phyloP scores from a whole-genome alignment of 139 green algal species.

The Tetraselmis striata region DNA sequence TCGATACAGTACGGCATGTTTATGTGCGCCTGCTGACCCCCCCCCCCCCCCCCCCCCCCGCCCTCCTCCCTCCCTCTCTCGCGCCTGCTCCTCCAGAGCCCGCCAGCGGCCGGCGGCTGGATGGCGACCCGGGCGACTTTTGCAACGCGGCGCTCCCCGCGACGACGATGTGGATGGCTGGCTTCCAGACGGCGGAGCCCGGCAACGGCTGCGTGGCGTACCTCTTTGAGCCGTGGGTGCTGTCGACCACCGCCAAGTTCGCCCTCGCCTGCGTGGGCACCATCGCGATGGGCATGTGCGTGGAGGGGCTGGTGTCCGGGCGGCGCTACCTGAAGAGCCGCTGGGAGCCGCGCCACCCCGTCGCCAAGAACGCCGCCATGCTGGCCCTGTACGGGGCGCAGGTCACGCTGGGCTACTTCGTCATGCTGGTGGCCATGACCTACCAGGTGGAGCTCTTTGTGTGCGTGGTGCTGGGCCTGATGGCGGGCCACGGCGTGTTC shows the following conservation, averaged over 20 bases:
- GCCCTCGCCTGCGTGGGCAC: slow-evolving; percentile 25
- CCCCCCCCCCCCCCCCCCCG: too few relatives aligned
- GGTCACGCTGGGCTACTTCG: slow-evolving; percentile 16
- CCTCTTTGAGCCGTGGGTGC: slow-evolving; percentile 24
- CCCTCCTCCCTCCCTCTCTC: too few relatives aligned
- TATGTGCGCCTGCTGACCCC: too few relatives aligned
- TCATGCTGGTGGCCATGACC: slow-evolving; percentile 28
- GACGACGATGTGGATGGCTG: slow-evolving; percentile 33
- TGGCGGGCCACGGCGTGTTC: neutral
- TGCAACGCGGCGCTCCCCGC: slow-evolving; percentile 23
- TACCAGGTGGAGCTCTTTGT: slow-evolving; percentile 25
- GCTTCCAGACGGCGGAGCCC: slow-evolving; percentile 11
- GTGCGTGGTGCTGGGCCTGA: slow-evolving; percentile 18
- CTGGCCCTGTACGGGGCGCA: neutral
- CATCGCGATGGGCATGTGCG: slow-evolving; percentile 17
- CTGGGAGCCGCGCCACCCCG: neutral
- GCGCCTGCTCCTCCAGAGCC: too few relatives aligned
- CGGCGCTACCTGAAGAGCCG: neutral
- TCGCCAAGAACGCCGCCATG: neutral
- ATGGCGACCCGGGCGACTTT: too few relatives aligned
- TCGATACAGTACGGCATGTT: too few relatives aligned
- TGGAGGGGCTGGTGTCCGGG: neutral
- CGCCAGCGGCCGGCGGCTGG: too few relatives aligned
- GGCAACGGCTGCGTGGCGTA: slow-evolving; percentile 20
- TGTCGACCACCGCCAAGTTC: slow-evolving; percentile 23